Conservation (phyloP, 1,284 basidiomycete genomes). For the Vanrija sp. region DNA sequence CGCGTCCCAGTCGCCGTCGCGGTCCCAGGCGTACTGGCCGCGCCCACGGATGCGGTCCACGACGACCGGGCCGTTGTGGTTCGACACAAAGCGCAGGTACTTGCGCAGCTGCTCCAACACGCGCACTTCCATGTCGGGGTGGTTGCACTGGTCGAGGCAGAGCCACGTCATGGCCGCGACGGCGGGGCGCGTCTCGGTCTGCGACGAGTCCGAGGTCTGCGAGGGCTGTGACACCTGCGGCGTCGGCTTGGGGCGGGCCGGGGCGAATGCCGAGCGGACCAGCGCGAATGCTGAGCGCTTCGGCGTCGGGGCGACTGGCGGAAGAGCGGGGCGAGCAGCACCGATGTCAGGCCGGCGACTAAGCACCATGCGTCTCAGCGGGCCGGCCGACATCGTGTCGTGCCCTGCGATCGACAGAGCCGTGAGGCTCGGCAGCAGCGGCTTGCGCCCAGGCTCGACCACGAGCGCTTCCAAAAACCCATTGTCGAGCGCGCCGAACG, state of each 20-base stretch:
- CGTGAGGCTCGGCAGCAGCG: constrained; percentile 26
- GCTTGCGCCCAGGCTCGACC: constrained; percentile 7
- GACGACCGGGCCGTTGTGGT: constrained; percentile 10
- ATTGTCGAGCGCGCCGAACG: constrained; percentile 21
- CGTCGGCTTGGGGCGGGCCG: background rate
- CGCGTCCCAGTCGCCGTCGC: constrained; percentile 12
- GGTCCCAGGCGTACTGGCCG: constrained; percentile 30
- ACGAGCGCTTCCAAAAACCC: constrained; percentile 26
- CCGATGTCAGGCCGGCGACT: constrained; percentile 1
- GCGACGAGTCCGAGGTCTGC: background rate
- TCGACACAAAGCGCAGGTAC: constrained; percentile 25
- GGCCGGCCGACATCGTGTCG: constrained; percentile 19
- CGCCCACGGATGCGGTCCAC: constrained; percentile 30
- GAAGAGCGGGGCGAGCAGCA: background rate
- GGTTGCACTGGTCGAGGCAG: constrained; percentile 34
- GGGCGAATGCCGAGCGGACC: background rate
- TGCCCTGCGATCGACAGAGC: constrained; percentile 29
- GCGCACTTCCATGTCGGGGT: constrained; percentile 17
- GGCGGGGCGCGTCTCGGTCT: background rate
- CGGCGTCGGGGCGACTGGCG: background rate
- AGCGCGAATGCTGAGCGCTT: background rate
- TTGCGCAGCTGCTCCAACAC: constrained; percentile 14
- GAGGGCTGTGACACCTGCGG: background rate
- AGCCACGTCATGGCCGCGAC: constrained; percentile 29
- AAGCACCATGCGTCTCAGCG: constrained; percentile 19